Percentiles rank a stretch among this genome's conserved stretches.
These are phyloP conservation scores for Phytopythium litorale DNA, from an alignment of 352 stramenopile species.

Conservation along the genomic window DNA sequence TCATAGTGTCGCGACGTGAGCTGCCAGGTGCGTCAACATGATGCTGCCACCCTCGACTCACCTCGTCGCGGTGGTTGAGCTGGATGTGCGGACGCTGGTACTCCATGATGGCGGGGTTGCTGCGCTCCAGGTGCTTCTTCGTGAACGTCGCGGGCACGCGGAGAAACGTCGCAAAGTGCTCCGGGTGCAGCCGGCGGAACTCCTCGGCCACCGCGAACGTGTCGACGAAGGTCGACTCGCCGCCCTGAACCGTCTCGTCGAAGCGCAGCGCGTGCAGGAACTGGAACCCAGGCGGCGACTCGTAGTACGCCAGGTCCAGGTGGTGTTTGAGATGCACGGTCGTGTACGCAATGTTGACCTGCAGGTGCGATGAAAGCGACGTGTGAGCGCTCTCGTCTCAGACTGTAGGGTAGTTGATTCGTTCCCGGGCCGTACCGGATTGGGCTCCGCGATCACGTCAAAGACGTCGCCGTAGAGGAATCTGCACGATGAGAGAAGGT, in stretches of 20 bases:
- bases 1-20: neutral
- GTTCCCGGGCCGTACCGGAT: conserved; percentile 39
- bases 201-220: conserved; percentile 73
- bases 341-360: conserved; percentile 96
- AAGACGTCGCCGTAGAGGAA: conserved; percentile 87
- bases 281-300: conserved; percentile 95
- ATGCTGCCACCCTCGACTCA: conserved; percentile 7
- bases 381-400: neutral
- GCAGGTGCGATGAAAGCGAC: neutral
- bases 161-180: conserved; percentile 75
- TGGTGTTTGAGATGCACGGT: conserved; percentile 88
- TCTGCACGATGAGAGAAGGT: conserved; percentile 14
- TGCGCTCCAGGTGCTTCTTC: conserved; percentile 91
- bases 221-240: conserved; percentile 85
- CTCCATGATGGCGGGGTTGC: conserved; percentile 88
- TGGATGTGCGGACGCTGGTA: conserved; percentile 94
- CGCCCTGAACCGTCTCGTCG: conserved; percentile 76
- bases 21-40: neutral
- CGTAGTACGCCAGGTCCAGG: conserved; percentile 96
- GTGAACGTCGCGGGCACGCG: conserved; percentile 92
- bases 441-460: conserved; percentile 76
- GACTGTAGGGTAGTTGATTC: neutral
- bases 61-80: conserved; percentile 75
- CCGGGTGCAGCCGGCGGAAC: conserved; percentile 53
- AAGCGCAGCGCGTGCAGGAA: conserved; percentile 92